Evolutionary conservation across 495 filamentous ascomycete species (phyloP), one percentile per base, ranked within the genome.

Genomic region (Darksidea phi): DNA sequence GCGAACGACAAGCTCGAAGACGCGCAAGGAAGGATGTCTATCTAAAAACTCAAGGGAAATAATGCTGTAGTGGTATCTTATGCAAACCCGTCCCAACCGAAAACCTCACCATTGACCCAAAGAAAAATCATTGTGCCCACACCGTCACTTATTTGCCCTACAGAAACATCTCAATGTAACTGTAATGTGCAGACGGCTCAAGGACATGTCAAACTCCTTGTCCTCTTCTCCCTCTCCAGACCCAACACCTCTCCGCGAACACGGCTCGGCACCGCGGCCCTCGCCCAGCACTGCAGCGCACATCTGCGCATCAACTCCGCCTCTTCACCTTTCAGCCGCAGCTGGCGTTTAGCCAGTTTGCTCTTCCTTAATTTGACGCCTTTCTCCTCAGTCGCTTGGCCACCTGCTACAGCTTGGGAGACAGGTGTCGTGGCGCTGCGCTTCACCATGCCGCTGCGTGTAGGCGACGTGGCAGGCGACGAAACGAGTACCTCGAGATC

Each of bases 401-500:
- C 4, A 13, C 26, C 48, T 6, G 43, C n/a, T 1, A 43, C 17
- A 18, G 20, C 21, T 2, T 17, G 36, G 20, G 47, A 7, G 12
- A n/a, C 8, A 2, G 41, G 45, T n/a, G n/a, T n/a, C n/a, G n/a
- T n/a, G n/a, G n/a, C n/a, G n/a, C n/a, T n/a, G n/a, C n/a, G n/a
- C n/a, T n/a, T n/a, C n/a, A n/a, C n/a, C n/a, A n/a, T n/a, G n/a
- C n/a, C n/a, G n/a, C n/a, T n/a, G n/a, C n/a, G n/a, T 20, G 54
- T 57, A 17, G 37, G n/a, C n/a, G n/a, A 26, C 1, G 25, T 28
- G 2, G 25, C 15, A 0, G 54, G n/a, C 34, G 57, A 71, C 4
- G 63, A 41, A 12, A 70, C 52, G 12, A 69, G 34, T 1, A 47
- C 45, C 46, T 74, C 48, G 61, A 84, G 72, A 57, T 80, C 80